Evolutionary conservation across 495 filamentous ascomycete species (phyloP).

Genomic region (Neurospora intermedia): DNA sequence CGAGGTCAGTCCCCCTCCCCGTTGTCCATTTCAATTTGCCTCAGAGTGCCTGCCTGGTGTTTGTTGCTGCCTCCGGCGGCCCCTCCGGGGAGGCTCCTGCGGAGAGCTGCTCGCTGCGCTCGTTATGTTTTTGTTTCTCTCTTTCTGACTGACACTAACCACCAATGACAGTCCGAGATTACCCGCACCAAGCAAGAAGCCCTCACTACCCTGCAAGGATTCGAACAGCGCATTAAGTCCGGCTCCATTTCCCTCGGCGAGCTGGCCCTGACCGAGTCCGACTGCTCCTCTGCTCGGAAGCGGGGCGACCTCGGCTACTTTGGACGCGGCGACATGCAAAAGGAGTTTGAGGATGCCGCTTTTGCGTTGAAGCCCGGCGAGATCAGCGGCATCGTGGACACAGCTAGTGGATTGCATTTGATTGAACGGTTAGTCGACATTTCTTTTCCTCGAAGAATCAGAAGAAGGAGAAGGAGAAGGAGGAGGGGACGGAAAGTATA

Average conservation of each 20-base stretch:
- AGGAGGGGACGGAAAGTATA: background rate
- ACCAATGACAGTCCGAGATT: slow-evolving; percentile 49
- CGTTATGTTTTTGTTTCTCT: background rate
- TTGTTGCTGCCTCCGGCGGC: background rate
- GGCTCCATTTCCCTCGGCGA: slow-evolving; percentile 61
- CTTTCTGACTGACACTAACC: background rate
- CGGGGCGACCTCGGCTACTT: slow-evolving; percentile 93
- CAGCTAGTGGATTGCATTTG: slow-evolving; percentile 88
- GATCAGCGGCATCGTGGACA: slow-evolving; percentile 77
- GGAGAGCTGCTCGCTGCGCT: background rate
- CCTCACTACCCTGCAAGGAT: slow-evolving; percentile 56
- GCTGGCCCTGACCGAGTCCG: slow-evolving; percentile 77
- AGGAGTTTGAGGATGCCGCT: slow-evolving; percentile 93
- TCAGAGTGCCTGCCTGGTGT: background rate
- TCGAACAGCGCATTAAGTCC: slow-evolving; percentile 62
- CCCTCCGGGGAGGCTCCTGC: background rate
- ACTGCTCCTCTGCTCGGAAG: slow-evolving; percentile 92
- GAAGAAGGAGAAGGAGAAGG: background rate
- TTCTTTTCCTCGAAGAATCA: background rate
- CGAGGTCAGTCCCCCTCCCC: slow-evolving; percentile 35
- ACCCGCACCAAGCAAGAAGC: slow-evolving; percentile 83
- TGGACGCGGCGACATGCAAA: slow-evolving; percentile 90
- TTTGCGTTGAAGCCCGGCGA: slow-evolving; percentile 79
- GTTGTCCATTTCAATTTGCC: too few species aligned
- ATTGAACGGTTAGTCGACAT: slow-evolving; percentile 67